Percentiles rank a stretch among this genome's conserved stretches.
phyloP scores from a whole-genome alignment of 2,329 filamentous ascomycete genomes.

The Berkeleyomyces basicola region DNA sequence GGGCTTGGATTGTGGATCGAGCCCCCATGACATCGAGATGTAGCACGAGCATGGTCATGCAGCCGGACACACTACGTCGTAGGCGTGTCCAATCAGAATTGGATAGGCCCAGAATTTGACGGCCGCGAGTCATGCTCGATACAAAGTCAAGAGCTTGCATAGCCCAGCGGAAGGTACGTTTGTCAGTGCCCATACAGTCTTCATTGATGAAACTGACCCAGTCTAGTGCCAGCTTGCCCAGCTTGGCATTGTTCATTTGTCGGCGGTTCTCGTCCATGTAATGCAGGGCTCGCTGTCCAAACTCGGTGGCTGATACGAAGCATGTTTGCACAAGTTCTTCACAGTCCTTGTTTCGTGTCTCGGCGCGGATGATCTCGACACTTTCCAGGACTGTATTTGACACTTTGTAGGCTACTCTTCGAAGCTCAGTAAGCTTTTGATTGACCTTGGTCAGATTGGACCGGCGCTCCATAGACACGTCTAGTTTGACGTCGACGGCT shows the following conservation, averaged over 20 bases:
- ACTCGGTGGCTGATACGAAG: constrained; percentile 97
- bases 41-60: constrained; percentile 92
- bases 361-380: constrained; percentile 77
- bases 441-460: constrained; percentile 91
- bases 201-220: constrained; percentile 98
- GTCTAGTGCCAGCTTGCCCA: constrained; percentile 82
- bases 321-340: constrained; percentile 95
- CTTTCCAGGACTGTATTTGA: constrained; percentile 99
- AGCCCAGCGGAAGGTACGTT: constrained; percentile 94
- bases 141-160: constrained; percentile 90
- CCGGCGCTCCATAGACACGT: constrained; percentile 78
- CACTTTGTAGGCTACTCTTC: constrained; percentile 87
- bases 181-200: constrained; percentile 83
- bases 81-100: constrained; percentile 75
- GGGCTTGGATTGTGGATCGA: constrained; percentile 77
- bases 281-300: constrained; percentile 81
- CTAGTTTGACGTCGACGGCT: constrained; percentile 66
- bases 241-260: constrained; percentile 92
- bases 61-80: constrained; percentile 79
- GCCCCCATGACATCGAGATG: constrained; percentile 99
- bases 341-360: constrained; percentile 70
- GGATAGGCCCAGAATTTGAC: constrained; percentile 79
- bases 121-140: constrained; percentile 90
- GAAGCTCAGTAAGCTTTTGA: constrained; percentile 77
- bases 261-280: constrained; percentile 93